Base-by-base conservation (phyloP, 768 basidiomycete species). In the Myochromella boudieri region DNA sequence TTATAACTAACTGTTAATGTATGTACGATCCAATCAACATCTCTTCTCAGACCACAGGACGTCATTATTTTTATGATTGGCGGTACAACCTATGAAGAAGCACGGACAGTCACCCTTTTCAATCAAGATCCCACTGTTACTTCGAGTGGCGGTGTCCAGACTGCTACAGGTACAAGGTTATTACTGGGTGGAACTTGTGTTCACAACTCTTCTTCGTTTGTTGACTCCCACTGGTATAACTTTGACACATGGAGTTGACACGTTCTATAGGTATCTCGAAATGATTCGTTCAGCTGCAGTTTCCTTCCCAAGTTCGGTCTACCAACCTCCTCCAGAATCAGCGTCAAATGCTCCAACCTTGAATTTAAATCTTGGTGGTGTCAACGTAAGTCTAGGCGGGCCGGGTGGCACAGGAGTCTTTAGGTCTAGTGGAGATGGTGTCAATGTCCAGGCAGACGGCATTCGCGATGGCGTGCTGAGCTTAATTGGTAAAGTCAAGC, bases 21-120 rank as follows among this genome's bases (percentile, higher is more conserved):
- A 8, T 31, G n/a, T 31, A n/a, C 33, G n/a, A n/a, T 6, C 33
- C 11, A 25, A 22, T 15, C 24, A 7, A 37, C 12, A 2, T n/a
- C 4, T 32, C 18, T 24, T 9, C 31, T 44, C 17, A 95, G 95
- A 57, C 87, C 94, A 7, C 95, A 97, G 56, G 95, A 98, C 65
- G 81, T 98, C 36, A 97, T 99, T 48, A 74, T 99, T 48, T 99
- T 98, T 68, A 87, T 99, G 72, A 83, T 98, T 49, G 97, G 97
- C 22, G 97, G 97, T 0, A 84, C 92, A 22, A 98, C 97, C 0
- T 98, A 97, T 59, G 95, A 92, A 64, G 97, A 99, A 66, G 92
- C 93, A 0, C 77, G 91, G 52, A 78, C 87, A 0, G 78, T 98
- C 10, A 80, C 91, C 5, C 68, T 92, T 38, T 74, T 95, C 53